Conservation (phyloP, 1,284 basidiomycete genomes). For the Athelia sp. region DNA sequence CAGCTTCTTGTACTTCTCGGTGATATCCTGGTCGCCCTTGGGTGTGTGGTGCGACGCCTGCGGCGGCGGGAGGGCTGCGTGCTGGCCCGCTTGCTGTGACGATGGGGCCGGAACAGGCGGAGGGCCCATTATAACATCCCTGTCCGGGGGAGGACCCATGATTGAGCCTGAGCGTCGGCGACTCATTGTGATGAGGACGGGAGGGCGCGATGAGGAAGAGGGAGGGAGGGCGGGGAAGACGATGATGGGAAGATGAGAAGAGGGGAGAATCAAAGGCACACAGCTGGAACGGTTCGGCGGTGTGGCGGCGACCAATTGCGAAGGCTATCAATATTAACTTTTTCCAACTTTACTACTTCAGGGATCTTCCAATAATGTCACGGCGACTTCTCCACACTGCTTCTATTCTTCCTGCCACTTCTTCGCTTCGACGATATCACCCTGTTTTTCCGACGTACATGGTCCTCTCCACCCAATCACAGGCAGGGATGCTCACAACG, state of each 20-base stretch:
- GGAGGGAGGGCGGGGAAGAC: neutral
- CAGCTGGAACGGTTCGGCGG: neutral
- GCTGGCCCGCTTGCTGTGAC: conserved; percentile 1
- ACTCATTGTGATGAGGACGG: neutral
- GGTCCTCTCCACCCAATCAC: too few relatives aligned
- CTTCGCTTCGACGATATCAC: too few relatives aligned
- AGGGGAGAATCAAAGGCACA: neutral
- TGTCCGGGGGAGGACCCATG: conserved; percentile 1
- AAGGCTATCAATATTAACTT: neutral
- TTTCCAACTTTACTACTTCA: neutral
- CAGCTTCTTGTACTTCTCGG: conserved; percentile 57
- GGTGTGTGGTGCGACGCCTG: conserved; percentile 18
- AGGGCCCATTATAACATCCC: conserved; percentile 36
- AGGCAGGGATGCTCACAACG: too few relatives aligned
- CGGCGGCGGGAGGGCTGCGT: conserved; percentile 22
- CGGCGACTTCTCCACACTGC: too few relatives aligned
- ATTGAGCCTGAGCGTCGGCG: neutral
- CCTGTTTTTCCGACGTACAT: too few relatives aligned
- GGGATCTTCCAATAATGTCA: too few relatives aligned
- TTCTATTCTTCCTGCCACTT: too few relatives aligned
- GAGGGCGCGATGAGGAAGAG: neutral
- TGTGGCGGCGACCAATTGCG: too few relatives aligned
- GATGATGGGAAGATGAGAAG: neutral
- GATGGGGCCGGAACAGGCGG: conserved; percentile 35
- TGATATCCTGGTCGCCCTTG: conserved; percentile 39